Percentiles rank a stretch among this genome's conserved stretches.
Conservation (phyloP, 495 filamentous ascomycete genomes). For the Aspergillus egyptiacus region DNA sequence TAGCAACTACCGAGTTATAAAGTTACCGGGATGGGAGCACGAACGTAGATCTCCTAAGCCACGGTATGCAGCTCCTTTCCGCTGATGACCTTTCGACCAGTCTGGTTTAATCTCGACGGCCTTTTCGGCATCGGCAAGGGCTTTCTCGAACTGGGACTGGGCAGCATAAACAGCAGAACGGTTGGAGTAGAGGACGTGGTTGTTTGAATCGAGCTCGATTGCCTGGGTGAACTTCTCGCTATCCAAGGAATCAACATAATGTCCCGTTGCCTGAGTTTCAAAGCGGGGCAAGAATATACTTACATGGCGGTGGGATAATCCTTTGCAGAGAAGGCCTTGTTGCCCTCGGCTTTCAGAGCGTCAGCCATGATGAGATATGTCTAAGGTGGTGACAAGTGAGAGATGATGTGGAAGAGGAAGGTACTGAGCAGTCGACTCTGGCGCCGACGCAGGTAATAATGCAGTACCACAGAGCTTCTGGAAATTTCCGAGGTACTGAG, state of each 20-base stretch:
- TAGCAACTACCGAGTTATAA: conserved; percentile 3
- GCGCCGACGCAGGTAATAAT: conserved; percentile 10
- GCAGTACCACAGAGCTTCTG: conserved; percentile 38
- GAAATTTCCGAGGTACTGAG: conserved; percentile 39
- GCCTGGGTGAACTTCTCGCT: conserved; percentile 93
- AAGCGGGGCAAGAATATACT: conserved; percentile 35
- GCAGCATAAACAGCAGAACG: conserved; percentile 94
- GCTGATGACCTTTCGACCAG: conserved; percentile 93
- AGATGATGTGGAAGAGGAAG: background rate
- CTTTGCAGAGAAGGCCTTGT: conserved; percentile 95
- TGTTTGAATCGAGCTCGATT: conserved; percentile 77
- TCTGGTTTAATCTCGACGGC: conserved; percentile 90
- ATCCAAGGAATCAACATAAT: conserved; percentile 14
- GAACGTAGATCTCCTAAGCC: conserved; percentile 75
- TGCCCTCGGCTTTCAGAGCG: conserved; percentile 88
- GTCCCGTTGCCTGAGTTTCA: background rate
- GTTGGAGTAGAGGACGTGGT: conserved; percentile 98
- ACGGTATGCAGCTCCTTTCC: conserved; percentile 87
- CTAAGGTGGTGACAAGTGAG: background rate
- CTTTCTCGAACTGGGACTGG: conserved; percentile 75
- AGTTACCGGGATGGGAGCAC: conserved; percentile 13
- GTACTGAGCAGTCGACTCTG: conserved; percentile 4
- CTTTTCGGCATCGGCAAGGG: conserved; percentile 86
- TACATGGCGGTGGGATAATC: conserved; percentile 95
- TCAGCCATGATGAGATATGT: conserved; percentile 42